Base-by-base conservation (phyloP, 208 protist species). In the Leishmania tarentolae region DNA sequence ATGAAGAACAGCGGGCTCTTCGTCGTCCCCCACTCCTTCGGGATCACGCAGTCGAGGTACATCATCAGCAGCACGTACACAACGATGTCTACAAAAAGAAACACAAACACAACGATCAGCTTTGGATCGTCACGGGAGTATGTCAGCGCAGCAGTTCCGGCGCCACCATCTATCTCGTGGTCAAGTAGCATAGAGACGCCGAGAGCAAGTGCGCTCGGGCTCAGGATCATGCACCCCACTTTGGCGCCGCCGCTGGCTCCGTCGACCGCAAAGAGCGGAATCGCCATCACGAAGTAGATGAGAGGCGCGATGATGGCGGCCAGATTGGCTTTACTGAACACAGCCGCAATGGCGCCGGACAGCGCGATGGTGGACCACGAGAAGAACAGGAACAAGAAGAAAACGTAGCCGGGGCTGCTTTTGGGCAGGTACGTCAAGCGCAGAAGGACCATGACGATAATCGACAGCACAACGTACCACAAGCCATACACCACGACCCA, bases 1-100 rank as follows among this genome's bases (percentile, higher is more conserved):
- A 93, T 83, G 63, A 91, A 94, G 85, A 97, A 95, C 42, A 93
- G 77, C 50, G 89, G 90, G 80, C 92, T 72, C 76, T 86, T 87
- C 13, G 70, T 76, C 31, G 87, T 87, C n/a, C 93, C 93, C 87
- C 85, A 91, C 44, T 91, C 85, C 77, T 86, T 83, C 31, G 92
- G 94, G 44, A 96, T 80, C 35, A 97, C 92, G 8, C 42, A 59
- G 59, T 97, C 94, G 31, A 97, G 75, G 84, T 97, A 97, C 46
- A 91, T 6, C 80, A 91, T 91, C 13, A 97, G 79, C 7, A 95
- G 9, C 19, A 83, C 56, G 83, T 94, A 95, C 40, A 94, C 19
- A 21, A 94, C n/a, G 59, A 93, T 86, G 82, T 94, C 91, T 63
- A 76, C 46, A 0, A 78, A 63, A 9, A 86, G 76, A 79, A 86